Evolutionary conservation across 2,329 filamentous ascomycete genomes (phyloP).

Genomic region (Botrytis tulipae): DNA sequence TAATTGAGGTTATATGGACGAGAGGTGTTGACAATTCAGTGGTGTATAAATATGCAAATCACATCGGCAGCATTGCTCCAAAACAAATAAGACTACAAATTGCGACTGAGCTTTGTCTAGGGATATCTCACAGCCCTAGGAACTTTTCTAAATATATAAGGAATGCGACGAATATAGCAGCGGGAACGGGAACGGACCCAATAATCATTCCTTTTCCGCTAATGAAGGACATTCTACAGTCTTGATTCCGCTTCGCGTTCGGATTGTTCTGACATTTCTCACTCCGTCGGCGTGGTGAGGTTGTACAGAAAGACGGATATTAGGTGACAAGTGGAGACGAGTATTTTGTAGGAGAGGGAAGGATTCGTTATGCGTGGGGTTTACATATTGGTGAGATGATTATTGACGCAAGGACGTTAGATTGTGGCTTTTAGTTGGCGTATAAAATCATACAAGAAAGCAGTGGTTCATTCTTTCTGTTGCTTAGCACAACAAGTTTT

Average conservation of each 20-base stretch:
- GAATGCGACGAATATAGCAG: neutral
- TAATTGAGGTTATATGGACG: neutral
- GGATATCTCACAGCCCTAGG: neutral
- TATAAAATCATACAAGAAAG: neutral
- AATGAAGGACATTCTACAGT: neutral
- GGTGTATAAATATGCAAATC: neutral
- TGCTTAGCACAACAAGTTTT: neutral
- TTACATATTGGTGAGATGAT: neutral
- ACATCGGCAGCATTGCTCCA: neutral
- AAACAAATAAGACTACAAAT: neutral
- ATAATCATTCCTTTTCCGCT: neutral
- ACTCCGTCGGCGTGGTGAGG: conserved; percentile 1
- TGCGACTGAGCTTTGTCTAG: neutral
- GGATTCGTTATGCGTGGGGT: neutral
- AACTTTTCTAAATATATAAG: no score
- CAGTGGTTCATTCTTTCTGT: neutral
- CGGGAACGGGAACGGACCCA: neutral
- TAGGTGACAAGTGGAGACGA: neutral
- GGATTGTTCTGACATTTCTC: neutral
- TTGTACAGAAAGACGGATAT: neutral
- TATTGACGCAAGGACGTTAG: neutral
- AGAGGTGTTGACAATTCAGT: neutral
- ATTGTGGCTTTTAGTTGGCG: neutral
- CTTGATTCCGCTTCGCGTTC: neutral
- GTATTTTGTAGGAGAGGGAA: neutral